Conservation (phyloP, 139 green algal species). For the Trebouxia sp. region DNA sequence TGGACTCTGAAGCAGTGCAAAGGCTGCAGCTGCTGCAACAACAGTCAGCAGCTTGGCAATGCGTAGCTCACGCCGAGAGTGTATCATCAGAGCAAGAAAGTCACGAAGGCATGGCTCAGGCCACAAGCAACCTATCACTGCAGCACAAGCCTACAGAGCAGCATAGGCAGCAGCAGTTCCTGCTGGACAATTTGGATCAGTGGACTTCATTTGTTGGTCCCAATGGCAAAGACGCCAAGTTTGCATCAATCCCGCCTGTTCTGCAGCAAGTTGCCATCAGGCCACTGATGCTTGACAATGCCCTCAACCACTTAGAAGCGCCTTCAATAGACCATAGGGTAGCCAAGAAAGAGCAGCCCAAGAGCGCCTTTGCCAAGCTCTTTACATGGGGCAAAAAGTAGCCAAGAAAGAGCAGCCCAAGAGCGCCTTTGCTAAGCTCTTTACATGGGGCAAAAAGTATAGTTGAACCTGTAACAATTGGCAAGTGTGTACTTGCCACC, state of each 20-base stretch:
- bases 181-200: constrained; percentile 53
- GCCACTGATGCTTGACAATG: constrained; percentile 85
- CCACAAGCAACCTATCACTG: constrained; percentile 46
- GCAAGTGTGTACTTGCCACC: too few relatives aligned
- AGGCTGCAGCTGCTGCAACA: constrained; percentile 31
- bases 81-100: constrained; percentile 33
- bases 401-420: neutral
- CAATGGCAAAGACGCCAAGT: constrained; percentile 23
- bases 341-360: constrained; percentile 39
- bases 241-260: constrained; percentile 34
- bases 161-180: constrained; percentile 10
- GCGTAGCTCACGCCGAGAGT: constrained; percentile 39
- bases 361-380: constrained; percentile 20
- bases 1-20: constrained; percentile 19
- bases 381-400: constrained; percentile 32
- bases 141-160: constrained; percentile 19
- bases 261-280: constrained; percentile 61
- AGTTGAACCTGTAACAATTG: neutral
- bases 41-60: constrained; percentile 37
- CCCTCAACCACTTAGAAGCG: constrained; percentile 63
- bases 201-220: constrained; percentile 53
- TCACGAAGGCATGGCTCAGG: constrained; percentile 29
- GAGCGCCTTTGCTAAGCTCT: constrained; percentile 1
- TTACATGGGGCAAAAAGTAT: constrained; percentile 21
- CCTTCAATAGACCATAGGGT: constrained; percentile 65